phyloP scores from a whole-genome alignment of 192 early-diverging fungal species.

The Phlyctochytrium planicorne region DNA sequence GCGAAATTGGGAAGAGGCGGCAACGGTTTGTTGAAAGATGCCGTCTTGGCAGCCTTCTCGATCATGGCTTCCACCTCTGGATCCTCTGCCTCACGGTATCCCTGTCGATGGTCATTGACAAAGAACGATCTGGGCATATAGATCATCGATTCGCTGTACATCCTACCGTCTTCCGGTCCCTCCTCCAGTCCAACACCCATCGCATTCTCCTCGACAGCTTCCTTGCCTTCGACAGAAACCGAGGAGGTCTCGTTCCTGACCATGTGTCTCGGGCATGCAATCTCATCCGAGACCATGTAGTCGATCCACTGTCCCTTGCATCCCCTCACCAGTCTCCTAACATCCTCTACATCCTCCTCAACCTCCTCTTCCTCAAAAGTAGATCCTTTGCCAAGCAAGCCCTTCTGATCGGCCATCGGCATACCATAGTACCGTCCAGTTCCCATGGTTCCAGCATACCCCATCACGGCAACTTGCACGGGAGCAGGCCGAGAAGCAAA shows the following conservation, averaged over 20 bases:
- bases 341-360: conserved; percentile 15
- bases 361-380: conserved; percentile 7
- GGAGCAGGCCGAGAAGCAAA: conserved; percentile 90
- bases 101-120: conserved; percentile 92
- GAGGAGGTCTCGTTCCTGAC: conserved; percentile 35
- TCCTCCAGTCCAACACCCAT: conserved; percentile 56
- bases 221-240: conserved; percentile 18
- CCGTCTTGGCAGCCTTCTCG: not conserved
- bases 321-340: not conserved
- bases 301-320: conserved; percentile 39
- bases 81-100: conserved; percentile 80
- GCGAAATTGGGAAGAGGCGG: not conserved
- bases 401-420: not conserved
- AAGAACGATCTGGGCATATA: conserved; percentile 94
- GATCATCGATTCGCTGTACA: conserved; percentile 85
- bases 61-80: conserved; percentile 33
- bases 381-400: not conserved
- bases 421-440: conserved; percentile 39
- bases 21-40: not conserved
- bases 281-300: conserved; percentile 49
- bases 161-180: conserved; percentile 40
- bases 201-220: conserved; percentile 10
- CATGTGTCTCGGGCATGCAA: conserved; percentile 38
- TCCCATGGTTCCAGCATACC: conserved; percentile 90
- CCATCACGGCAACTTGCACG: conserved; percentile 89